These are phyloP conservation scores for Parafenestella ontariensis DNA, from an alignment of 2,329 filamentous ascomycete species.

Conservation along the genomic window DNA sequence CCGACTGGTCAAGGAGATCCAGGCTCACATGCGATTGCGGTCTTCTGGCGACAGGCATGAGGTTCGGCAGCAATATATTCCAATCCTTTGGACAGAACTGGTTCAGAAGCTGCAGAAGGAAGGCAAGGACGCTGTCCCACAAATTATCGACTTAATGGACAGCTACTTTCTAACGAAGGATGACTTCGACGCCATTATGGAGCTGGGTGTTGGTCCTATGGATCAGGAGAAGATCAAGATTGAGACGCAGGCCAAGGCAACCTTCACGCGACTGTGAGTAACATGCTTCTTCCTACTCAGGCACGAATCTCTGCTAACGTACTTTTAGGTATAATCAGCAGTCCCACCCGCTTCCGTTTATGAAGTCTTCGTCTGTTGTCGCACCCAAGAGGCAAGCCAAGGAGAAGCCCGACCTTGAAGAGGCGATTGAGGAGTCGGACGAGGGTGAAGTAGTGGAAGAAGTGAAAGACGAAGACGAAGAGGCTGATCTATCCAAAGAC, in stretches of 20 bases:
- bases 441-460: conserved; percentile 59
- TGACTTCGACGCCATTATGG: conserved; percentile 90
- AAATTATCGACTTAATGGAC: conserved; percentile 95
- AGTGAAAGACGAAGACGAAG: conserved; percentile 70
- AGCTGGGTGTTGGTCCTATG: conserved; percentile 88
- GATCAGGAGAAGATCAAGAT: conserved; percentile 77
- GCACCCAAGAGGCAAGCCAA: conserved; percentile 74
- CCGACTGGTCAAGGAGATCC: conserved; percentile 88
- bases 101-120: conserved; percentile 76
- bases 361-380: conserved; percentile 83
- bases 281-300: neutral
- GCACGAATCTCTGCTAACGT: neutral
- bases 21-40: conserved; percentile 93
- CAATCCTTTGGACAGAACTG: conserved; percentile 82
- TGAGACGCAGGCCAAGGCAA: conserved; percentile 82
- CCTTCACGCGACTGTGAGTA: conserved; percentile 86
- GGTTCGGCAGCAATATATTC: conserved; percentile 92
- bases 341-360: conserved; percentile 91
- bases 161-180: conserved; percentile 94
- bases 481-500: conserved; percentile 87
- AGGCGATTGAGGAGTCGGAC: conserved; percentile 92
- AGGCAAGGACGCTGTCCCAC: conserved; percentile 80
- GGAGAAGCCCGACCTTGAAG: conserved; percentile 91
- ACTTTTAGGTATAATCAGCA: conserved; percentile 77
- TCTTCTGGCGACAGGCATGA: conserved; percentile 92